Evolutionary conservation across 192 early-diverging fungal genomes (phyloP).

Genomic region (Lunasporangiospora selenospora): DNA sequence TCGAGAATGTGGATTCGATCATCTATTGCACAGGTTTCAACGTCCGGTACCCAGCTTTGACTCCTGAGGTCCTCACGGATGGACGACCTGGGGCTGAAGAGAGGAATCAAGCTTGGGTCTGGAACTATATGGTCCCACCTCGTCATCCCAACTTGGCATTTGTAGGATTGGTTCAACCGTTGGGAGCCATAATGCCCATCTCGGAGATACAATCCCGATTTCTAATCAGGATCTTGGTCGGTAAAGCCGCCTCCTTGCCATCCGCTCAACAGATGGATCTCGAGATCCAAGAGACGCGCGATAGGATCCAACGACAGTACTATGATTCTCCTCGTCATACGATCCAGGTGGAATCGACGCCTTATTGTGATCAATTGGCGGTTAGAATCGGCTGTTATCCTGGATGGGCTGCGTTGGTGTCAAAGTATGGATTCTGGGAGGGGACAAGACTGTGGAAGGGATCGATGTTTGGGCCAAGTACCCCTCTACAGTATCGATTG

Average conservation of each 20-base stretch:
- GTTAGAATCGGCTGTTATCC: constrained; percentile 54
- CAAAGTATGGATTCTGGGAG: constrained; percentile 24
- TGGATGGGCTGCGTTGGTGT: constrained; percentile 34
- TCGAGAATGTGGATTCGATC: constrained; percentile 60
- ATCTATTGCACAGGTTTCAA: constrained; percentile 71
- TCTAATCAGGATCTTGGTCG: constrained; percentile 52
- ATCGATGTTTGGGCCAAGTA: constrained; percentile 33
- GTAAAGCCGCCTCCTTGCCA: constrained; percentile 43
- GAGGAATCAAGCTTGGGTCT: constrained; percentile 57
- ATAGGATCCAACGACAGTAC: constrained; percentile 15
- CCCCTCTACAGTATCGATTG: constrained; percentile 42
- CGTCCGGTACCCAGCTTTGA: constrained; percentile 58
- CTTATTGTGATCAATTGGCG: constrained; percentile 57
- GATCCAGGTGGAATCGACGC: constrained; percentile 54
- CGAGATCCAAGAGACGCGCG: constrained; percentile 29
- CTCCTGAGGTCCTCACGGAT: constrained; percentile 45
- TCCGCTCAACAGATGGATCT: constrained; percentile 54
- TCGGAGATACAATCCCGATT: constrained; percentile 63
- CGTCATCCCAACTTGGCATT: constrained; percentile 62
- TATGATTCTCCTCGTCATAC: constrained; percentile 55
- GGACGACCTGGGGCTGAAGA: constrained; percentile 36
- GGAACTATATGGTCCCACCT: constrained; percentile 64
- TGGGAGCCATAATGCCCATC: constrained; percentile 62
- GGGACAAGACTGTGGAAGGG: constrained; percentile 4
- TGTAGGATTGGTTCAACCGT: constrained; percentile 60